Conservation (phyloP, 2,329 filamentous ascomycete species). For the Hymenoscyphus salicellus region DNA sequence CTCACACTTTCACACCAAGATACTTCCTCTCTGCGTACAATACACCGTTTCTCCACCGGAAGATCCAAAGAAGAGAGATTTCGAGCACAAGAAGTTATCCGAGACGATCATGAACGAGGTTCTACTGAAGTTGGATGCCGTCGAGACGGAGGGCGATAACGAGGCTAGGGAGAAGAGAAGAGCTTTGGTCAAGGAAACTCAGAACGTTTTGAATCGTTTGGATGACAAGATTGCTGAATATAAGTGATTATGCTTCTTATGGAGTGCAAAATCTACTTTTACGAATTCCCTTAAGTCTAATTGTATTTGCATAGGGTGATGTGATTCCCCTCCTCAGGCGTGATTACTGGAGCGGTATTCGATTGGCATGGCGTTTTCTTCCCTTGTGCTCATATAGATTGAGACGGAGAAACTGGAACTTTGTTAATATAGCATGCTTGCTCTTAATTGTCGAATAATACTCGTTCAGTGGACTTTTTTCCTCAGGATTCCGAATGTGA, state of each 20-base stretch:
- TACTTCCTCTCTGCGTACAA: conserved; percentile 62
- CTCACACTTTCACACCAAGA: conserved; percentile 59
- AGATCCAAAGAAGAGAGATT: conserved; percentile 64
- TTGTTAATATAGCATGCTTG: not conserved
- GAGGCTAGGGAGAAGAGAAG: conserved; percentile 65
- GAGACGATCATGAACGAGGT: conserved; percentile 76
- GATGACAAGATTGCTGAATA: conserved; percentile 44
- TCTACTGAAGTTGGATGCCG: conserved; percentile 71
- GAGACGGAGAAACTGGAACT: not conserved
- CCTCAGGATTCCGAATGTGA: not conserved
- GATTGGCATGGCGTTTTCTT: conserved; percentile 17
- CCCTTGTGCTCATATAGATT: conserved; percentile 12
- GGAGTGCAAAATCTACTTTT: conserved; percentile 1
- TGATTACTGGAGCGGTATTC: conserved; percentile 5
- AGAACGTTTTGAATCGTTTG: conserved; percentile 62
- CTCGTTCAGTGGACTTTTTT: not conserved
- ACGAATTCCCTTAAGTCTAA: conserved; percentile 24
- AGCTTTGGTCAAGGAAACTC: conserved; percentile 69
- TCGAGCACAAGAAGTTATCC: conserved; percentile 71
- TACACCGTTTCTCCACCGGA: conserved; percentile 62
- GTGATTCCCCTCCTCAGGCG: conserved; percentile 2
- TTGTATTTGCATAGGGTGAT: conserved; percentile 23
- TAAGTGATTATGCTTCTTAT: not conserved
- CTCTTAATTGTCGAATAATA: not conserved
- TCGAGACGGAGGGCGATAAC: conserved; percentile 68